Evolutionary conservation across 257 asterid genomes (phyloP).

Genomic region (Solanum boliviense): DNA sequence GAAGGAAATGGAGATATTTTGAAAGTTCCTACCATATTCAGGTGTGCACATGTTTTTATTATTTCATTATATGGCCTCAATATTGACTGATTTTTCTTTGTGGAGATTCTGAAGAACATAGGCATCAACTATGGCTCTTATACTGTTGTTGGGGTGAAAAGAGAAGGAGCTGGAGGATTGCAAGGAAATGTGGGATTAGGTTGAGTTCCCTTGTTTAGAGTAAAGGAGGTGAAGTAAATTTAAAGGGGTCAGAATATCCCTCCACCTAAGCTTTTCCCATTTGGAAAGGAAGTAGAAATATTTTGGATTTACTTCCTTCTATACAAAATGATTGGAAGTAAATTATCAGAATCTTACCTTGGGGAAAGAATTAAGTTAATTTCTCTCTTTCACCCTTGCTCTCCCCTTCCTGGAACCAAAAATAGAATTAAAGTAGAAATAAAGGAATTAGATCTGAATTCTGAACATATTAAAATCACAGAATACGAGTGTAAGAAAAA

Average conservation of each 20-base stretch:
- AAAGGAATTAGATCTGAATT: not conserved
- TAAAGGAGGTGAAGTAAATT: not conserved
- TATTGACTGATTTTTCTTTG: not conserved
- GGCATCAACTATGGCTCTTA: not conserved
- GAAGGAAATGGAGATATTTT: conserved; percentile 17
- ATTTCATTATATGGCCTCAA: not conserved
- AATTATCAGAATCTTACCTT: not conserved
- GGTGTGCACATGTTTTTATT: conserved; percentile 27
- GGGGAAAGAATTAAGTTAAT: not conserved
- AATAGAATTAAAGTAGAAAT: not conserved
- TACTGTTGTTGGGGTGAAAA: not conserved
- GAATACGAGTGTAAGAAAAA: not conserved
- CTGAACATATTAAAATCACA: not conserved
- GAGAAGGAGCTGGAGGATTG: not conserved
- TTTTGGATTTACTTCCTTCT: not conserved
- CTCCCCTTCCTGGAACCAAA: not conserved
- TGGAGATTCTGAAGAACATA: not conserved
- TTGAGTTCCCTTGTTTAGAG: not conserved
- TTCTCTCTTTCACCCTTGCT: not conserved
- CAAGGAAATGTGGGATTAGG: not conserved
- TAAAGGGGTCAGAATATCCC: not conserved
- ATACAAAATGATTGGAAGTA: not conserved
- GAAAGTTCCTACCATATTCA: conserved; percentile 31
- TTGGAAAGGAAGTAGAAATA: not conserved
- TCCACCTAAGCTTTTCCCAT: not conserved